phyloP scores from a whole-genome alignment of 805 yeast genomes.

The Ogataea paraovalis region DNA sequence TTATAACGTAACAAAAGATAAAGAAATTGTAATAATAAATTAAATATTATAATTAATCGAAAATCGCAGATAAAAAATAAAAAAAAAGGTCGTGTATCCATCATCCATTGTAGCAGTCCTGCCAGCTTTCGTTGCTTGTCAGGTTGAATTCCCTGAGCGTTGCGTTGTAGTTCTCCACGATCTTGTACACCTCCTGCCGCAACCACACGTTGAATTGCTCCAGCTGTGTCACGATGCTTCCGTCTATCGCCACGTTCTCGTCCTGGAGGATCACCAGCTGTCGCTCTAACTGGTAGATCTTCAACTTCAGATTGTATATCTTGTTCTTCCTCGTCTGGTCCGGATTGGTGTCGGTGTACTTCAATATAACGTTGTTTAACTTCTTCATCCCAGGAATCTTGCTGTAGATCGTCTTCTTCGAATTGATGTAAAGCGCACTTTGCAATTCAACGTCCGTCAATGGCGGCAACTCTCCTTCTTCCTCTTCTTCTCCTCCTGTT shows the following conservation, averaged over 20 bases:
- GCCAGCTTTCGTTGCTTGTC: slow-evolving; percentile 25
- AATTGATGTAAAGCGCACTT: slow-evolving; percentile 26
- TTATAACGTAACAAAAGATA: background rate
- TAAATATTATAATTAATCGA: no score
- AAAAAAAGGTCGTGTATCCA: background rate
- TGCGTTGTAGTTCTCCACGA: slow-evolving; percentile 22
- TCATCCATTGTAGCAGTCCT: slow-evolving; percentile 2
- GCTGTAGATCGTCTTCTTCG: slow-evolving; percentile 27
- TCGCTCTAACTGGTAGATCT: slow-evolving; percentile 29
- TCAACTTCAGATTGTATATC: slow-evolving; percentile 26
- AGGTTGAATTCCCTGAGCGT: slow-evolving; percentile 22
- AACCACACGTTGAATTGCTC: slow-evolving; percentile 31
- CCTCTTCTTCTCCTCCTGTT: no score
- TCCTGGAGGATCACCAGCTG: slow-evolving; percentile 25
- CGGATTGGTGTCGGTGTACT: slow-evolving; percentile 34
- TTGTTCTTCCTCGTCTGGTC: slow-evolving; percentile 32
- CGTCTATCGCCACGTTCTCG: slow-evolving; percentile 26
- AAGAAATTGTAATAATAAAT: background rate
- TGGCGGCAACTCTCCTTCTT: slow-evolving; percentile 22
- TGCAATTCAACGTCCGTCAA: slow-evolving; percentile 32
- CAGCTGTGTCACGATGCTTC: slow-evolving; percentile 23
- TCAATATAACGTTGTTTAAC: slow-evolving; percentile 30
- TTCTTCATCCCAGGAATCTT: slow-evolving; percentile 35
- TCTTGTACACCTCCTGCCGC: slow-evolving; percentile 19
- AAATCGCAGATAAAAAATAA: background rate